phyloP scores from a whole-genome alignment of 2,329 filamentous ascomycete species.

The Epichloe aotearoae region DNA sequence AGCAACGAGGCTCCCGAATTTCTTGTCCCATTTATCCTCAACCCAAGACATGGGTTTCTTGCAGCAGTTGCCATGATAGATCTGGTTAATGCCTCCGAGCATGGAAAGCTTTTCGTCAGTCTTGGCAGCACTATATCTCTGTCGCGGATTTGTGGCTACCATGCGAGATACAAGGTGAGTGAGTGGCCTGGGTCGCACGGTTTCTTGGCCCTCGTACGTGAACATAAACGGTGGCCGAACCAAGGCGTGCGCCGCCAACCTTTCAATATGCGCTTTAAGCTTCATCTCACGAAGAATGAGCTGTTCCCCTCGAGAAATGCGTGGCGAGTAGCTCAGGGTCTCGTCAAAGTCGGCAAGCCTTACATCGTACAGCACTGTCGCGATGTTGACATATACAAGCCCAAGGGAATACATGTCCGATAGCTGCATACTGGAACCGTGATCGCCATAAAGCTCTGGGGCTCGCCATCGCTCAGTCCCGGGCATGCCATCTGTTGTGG shows the following conservation, averaged over 20 bases:
- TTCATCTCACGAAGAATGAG: conserved; percentile 20
- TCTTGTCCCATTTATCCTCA: conserved; percentile 24
- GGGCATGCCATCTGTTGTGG: conserved; percentile 27
- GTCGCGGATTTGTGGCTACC: conserved; percentile 19
- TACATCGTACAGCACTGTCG: conserved; percentile 29
- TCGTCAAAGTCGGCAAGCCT: conserved; percentile 26
- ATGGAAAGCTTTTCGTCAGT: conserved; percentile 28
- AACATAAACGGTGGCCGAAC: conserved; percentile 23
- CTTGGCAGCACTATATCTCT: conserved; percentile 21
- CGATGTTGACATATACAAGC: conserved; percentile 30
- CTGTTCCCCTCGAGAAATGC: conserved; percentile 18
- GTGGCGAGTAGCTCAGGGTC: conserved; percentile 18
- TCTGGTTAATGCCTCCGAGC: conserved; percentile 33
- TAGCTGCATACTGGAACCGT: conserved; percentile 29
- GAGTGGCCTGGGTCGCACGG: conserved; percentile 27
- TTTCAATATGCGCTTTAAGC: conserved; percentile 20
- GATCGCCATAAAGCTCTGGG: conserved; percentile 26
- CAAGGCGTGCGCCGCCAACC: conserved; percentile 22
- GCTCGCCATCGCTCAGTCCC: conserved; percentile 32
- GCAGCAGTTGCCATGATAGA: conserved; percentile 33
- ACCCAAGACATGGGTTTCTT: conserved; percentile 25
- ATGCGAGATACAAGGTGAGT: conserved; percentile 24
- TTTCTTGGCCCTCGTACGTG: conserved; percentile 23
- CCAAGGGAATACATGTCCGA: conserved; percentile 37
- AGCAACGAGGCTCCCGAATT: conserved; percentile 14